Evolutionary conservation across 2,329 filamentous ascomycete genomes (phyloP).

Genomic region (Phoma sp.): DNA sequence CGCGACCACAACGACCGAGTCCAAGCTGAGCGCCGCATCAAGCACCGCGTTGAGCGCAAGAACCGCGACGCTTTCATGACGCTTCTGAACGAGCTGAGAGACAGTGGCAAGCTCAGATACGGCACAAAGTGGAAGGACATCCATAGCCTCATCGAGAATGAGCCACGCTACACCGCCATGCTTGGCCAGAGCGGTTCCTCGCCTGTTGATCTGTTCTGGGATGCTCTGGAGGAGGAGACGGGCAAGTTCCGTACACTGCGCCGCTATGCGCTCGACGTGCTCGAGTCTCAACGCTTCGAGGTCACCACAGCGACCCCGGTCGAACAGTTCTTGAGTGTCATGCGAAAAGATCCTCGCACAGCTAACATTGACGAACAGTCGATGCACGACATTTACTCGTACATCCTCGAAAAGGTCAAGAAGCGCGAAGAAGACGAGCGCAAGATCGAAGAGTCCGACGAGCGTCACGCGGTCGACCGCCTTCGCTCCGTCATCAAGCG

Average conservation of each 20-base stretch:
- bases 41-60: slow-evolving; percentile 81
- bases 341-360: slow-evolving; percentile 87
- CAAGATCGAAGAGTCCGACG: slow-evolving; percentile 79
- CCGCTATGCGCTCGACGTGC: slow-evolving; percentile 84
- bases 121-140: slow-evolving; percentile 90
- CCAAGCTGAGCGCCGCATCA: slow-evolving; percentile 84
- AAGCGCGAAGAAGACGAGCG: slow-evolving; percentile 85
- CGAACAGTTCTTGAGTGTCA: slow-evolving; percentile 82
- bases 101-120: slow-evolving; percentile 82
- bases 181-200: slow-evolving; percentile 83
- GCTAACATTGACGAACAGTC: slow-evolving; percentile 83
- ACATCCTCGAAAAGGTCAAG: slow-evolving; percentile 84
- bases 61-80: slow-evolving; percentile 80
- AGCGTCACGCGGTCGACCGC: slow-evolving; percentile 82
- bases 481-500: slow-evolving; percentile 88
- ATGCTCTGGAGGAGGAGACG: slow-evolving; percentile 92
- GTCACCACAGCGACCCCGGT: slow-evolving; percentile 84
- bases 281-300: slow-evolving; percentile 94
- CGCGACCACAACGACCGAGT: slow-evolving; percentile 88
- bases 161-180: slow-evolving; percentile 83
- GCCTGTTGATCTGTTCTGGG: slow-evolving; percentile 94
- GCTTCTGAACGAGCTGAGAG: slow-evolving; percentile 76
- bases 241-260: slow-evolving; percentile 79
- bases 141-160: slow-evolving; percentile 74
- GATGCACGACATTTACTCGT: slow-evolving; percentile 81